Conservation (phyloP, 306 rosid genomes). For the Glycine tomentella region DNA sequence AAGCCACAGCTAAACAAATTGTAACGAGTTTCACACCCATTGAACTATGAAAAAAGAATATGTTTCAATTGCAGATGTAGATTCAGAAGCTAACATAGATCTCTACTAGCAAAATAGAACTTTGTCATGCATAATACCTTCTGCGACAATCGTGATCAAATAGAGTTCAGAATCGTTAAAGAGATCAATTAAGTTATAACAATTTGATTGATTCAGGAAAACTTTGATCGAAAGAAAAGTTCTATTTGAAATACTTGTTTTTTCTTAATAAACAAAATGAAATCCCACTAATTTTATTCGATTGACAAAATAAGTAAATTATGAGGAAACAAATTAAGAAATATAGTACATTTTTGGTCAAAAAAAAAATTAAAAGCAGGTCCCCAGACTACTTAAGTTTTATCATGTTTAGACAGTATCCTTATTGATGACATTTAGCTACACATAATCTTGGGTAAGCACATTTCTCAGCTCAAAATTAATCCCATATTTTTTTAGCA, state of each 20-base stretch:
- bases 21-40: not conserved
- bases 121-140: slow-evolving; percentile 4
- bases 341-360: not conserved
- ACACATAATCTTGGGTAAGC: not conserved
- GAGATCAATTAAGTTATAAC: slow-evolving; percentile 21
- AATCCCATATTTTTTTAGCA: slow-evolving; percentile 13
- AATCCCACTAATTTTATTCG: not conserved
- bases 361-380: not conserved
- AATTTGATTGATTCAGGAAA: slow-evolving; percentile 8
- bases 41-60: too few species aligned
- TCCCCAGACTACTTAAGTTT: not conserved
- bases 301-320: slow-evolving; percentile 14
- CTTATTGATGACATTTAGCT: not conserved
- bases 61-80: slow-evolving; percentile 1
- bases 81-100: slow-evolving; percentile 38
- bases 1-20: slow-evolving; percentile 22
- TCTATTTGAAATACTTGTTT: not conserved
- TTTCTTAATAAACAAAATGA: not conserved
- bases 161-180: not conserved
- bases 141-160: slow-evolving; percentile 3
- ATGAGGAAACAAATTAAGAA: not conserved
- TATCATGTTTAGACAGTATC: not conserved
- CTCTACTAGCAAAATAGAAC: slow-evolving; percentile 2
- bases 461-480: slow-evolving; percentile 10
- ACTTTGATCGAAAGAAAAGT: not conserved